Evolutionary conservation across 495 filamentous ascomycete species (phyloP).

Genomic region (Durotheca rogersii): DNA sequence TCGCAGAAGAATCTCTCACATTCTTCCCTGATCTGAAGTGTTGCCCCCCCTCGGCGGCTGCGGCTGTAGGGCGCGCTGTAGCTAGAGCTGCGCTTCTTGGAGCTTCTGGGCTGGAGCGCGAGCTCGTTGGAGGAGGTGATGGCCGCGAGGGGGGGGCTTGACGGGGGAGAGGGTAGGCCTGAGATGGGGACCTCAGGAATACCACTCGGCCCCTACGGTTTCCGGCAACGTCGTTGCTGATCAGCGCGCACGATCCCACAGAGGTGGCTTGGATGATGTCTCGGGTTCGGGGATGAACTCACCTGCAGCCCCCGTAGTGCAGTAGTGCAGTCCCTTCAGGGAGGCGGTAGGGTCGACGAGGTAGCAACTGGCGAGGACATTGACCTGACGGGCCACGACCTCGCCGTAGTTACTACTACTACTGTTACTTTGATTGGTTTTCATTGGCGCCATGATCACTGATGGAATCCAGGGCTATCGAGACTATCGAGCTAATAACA

Average conservation of each 20-base stretch:
- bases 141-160: conserved; percentile 80
- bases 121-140: conserved; percentile 60
- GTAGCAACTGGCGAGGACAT: conserved; percentile 87
- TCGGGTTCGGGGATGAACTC: conserved; percentile 31
- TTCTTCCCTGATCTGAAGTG: conserved; percentile 94
- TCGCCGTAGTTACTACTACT: conserved; percentile 71
- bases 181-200: conserved; percentile 91
- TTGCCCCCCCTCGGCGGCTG: conserved; percentile 77
- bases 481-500: conserved; percentile 1
- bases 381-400: conserved; percentile 57
- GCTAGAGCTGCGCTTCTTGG: conserved; percentile 40
- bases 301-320: conserved; percentile 81
- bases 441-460: conserved; percentile 58
- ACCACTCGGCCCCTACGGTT: conserved; percentile 82
- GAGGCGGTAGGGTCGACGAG: conserved; percentile 55
- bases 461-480: conserved; percentile 43
- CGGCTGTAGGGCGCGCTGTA: conserved; percentile 40
- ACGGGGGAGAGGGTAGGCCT: conserved; percentile 69
- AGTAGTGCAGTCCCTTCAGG: conserved; percentile 85
- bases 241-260: too few species aligned
- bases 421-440: conserved; percentile 64
- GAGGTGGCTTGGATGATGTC: conserved; percentile 11
- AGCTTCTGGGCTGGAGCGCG: conserved; percentile 55
- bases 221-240: too few species aligned
- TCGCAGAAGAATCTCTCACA: conserved; percentile 99